A percentile compares a stretch with the other conserved stretches of the same genome.
phyloP scores from a whole-genome alignment of 768 basidiomycete genomes.

The Gyrodon lividus region DNA sequence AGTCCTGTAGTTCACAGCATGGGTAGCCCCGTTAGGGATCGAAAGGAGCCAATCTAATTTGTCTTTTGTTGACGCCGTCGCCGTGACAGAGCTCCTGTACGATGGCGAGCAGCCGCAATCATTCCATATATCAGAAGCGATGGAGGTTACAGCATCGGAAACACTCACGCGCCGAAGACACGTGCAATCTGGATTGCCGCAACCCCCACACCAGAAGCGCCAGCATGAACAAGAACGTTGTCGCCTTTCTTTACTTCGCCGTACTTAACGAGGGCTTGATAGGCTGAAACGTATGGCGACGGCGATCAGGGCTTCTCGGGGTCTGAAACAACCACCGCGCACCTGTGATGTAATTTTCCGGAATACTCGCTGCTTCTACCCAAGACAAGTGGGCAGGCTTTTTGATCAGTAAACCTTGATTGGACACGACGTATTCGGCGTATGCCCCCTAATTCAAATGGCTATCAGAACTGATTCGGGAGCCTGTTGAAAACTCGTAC shows the following conservation, averaged over 20 bases:
- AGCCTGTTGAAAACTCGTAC: constrained; percentile 43
- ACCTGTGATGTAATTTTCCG: constrained; percentile 90
- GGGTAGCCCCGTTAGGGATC: constrained; percentile 67
- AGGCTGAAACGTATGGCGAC: constrained; percentile 39
- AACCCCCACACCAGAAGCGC: constrained; percentile 86
- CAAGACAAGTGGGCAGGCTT: constrained; percentile 79
- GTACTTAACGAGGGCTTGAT: constrained; percentile 62
- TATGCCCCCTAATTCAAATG: constrained; percentile 70
- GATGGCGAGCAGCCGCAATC: constrained; percentile 9
- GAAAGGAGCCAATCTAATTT: constrained; percentile 77
- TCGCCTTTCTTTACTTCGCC: constrained; percentile 69
- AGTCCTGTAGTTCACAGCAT: constrained; percentile 82
- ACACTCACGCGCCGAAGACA: constrained; percentile 64
- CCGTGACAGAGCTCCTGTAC: constrained; percentile 64
- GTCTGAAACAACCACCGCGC: constrained; percentile 12
- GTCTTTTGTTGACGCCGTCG: constrained; percentile 81
- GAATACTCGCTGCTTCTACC: constrained; percentile 83
- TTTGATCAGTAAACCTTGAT: constrained; percentile 61
- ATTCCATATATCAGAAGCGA: constrained; percentile 3
- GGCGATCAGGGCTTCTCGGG: constrained; percentile 7
- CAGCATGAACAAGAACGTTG: constrained; percentile 85
- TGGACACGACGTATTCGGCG: constrained; percentile 77
- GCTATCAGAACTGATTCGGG: constrained; percentile 1
- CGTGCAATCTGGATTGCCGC: constrained; percentile 88
- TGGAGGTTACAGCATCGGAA: constrained; percentile 1